Evolutionary conservation across 352 stramenopile species (phyloP), one percentile per base, ranked within the genome.

Genomic region (Phytopythium cucurbitacearum): DNA sequence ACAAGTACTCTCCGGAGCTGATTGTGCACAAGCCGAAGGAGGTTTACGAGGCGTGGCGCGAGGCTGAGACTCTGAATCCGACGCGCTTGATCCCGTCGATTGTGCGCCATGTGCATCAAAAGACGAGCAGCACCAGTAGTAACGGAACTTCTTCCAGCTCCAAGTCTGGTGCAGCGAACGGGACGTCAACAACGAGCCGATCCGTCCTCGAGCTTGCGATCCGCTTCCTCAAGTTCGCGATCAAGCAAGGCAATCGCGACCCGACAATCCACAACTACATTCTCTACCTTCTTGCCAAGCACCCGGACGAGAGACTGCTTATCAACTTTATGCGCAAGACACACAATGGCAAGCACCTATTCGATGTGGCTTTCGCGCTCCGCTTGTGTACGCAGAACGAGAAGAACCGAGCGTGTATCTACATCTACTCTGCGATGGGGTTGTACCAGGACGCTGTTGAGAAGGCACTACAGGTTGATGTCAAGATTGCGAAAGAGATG

Each of bases 401-500:
- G 48, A 94, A 97, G 68, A 95, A 94, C 51, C 86, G 84, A 48
- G 90, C 91, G 16, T 97, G 88, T 64, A 96, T 98, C 43, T 95
- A 97, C 69, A 97, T 98, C 44, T 98, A 98, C 66, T 95, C 88
- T 11, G 85, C 86, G 13, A 96, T 98, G 87, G 86, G 85, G 0
- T 55, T 97, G 21, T 97, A 89, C 62, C 87, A 97, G 45, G 91
- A 98, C 44, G 91, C 91, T 1, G 91, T 98, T 4, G 87, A 95
- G 54, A 94, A 96, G 48, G 87, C 87, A 2, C 67, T 96, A 10
- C 85, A 95, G 65, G 85, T 93, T 13, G 86, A 94, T 63, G 79
- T 97, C n/a, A 90, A 96, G 59, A 95, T 98, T 48, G 92, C 92
- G 6, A 97, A 97, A 60, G 78, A 93, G 59, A 96, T 97, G 76